phyloP scores from a whole-genome alignment of 352 stramenopile genomes.

The Phytophthora kernoviae region DNA sequence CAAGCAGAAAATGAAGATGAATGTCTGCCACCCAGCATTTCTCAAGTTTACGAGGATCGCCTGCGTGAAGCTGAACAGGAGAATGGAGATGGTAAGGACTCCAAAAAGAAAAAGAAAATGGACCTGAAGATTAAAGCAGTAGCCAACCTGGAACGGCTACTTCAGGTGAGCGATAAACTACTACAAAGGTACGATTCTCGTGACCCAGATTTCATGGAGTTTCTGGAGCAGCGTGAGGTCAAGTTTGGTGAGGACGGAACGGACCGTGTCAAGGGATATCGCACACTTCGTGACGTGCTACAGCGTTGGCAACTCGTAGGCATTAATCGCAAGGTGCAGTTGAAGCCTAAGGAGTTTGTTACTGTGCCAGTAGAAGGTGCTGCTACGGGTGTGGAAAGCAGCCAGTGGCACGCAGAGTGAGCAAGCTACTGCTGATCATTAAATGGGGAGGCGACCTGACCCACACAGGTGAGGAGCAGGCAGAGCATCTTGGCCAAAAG shows the following conservation, averaged over 20 bases:
- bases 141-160: slow-evolving; percentile 73
- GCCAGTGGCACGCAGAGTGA: slow-evolving; percentile 34
- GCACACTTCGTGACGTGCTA: slow-evolving; percentile 94
- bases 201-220: slow-evolving; percentile 63
- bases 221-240: slow-evolving; percentile 65
- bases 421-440: slow-evolving; percentile 98
- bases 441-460: slow-evolving; percentile 99
- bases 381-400: slow-evolving; percentile 34
- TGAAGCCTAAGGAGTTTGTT: slow-evolving; percentile 79
- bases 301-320: slow-evolving; percentile 96
- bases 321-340: slow-evolving; percentile 99
- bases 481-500: slow-evolving; percentile 93
- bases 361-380: slow-evolving; percentile 27
- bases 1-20: slow-evolving; percentile 99
- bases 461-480: slow-evolving; percentile 96
- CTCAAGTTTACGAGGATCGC: slow-evolving; percentile 80
- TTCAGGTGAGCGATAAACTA: slow-evolving; percentile 79
- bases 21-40: slow-evolving; percentile 91
- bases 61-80: slow-evolving; percentile 37
- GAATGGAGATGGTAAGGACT: slow-evolving; percentile 28
- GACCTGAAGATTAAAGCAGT: slow-evolving; percentile 91
- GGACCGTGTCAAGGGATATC: slow-evolving; percentile 83
- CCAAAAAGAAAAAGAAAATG: slow-evolving; percentile 66
- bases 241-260: slow-evolving; percentile 65
- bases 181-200: slow-evolving; percentile 69